A percentile compares a stretch with the other conserved stretches of the same genome.
Evolutionary conservation across 208 protist genomes (phyloP).

Genomic region (Wallacemonas sp.): DNA sequence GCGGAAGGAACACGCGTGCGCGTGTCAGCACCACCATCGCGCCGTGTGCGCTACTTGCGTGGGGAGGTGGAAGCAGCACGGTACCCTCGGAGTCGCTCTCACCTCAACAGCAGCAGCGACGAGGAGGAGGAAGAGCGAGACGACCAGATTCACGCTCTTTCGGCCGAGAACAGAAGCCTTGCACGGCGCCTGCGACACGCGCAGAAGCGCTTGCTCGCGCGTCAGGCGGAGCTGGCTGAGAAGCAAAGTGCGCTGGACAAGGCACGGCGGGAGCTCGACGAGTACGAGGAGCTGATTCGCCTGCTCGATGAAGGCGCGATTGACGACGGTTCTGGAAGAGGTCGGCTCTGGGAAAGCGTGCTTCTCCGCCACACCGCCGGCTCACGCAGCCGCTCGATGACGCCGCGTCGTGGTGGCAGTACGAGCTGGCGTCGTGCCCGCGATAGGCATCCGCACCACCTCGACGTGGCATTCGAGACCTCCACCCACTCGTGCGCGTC

Average conservation of each 20-base stretch:
- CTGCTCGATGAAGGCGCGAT: conserved; percentile 1
- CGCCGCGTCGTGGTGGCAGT: no score
- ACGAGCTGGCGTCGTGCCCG: no score
- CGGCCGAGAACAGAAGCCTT: background rate
- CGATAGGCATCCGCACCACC: no score
- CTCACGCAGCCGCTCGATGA: no score
- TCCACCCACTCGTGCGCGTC: no score
- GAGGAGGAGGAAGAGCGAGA: background rate
- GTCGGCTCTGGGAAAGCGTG: background rate
- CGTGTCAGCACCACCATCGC: background rate
- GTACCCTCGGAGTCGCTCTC: no score
- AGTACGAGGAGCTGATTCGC: conserved; percentile 11
- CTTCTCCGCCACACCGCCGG: no score
- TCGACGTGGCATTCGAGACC: no score
- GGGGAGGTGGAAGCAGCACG: background rate
- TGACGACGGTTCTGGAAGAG: background rate
- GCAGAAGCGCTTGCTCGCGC: background rate
- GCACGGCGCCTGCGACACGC: conserved; percentile 13
- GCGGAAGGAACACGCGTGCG: no score
- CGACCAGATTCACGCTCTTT: background rate
- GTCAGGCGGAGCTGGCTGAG: background rate
- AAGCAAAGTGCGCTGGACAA: background rate
- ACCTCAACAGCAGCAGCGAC: background rate
- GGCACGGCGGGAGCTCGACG: background rate
- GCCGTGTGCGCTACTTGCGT: background rate